Conservation (phyloP, 345 rosid species). For the Combretum micranthum region DNA sequence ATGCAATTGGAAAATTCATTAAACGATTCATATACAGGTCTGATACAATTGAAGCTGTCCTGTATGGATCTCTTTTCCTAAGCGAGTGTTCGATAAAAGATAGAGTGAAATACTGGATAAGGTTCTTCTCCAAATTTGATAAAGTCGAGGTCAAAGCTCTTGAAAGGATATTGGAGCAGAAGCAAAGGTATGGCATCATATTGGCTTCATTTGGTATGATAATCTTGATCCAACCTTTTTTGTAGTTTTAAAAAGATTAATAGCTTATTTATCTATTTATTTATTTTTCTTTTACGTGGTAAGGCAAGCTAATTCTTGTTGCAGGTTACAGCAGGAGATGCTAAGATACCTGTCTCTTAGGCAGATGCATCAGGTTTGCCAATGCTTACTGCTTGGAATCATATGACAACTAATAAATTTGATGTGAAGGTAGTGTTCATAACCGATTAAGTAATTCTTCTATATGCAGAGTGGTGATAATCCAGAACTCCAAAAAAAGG, state of each 20-base stretch:
- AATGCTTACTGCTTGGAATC: background rate
- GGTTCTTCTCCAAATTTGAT: slow-evolving; percentile 71
- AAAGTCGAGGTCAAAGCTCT: slow-evolving; percentile 83
- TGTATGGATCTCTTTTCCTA: slow-evolving; percentile 65
- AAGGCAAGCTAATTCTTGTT: slow-evolving; percentile 16
- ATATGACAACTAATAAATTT: background rate
- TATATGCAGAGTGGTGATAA: slow-evolving; percentile 63
- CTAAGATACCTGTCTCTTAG: slow-evolving; percentile 73
- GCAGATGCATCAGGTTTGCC: slow-evolving; percentile 76
- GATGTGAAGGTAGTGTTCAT: background rate
- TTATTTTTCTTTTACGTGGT: background rate
- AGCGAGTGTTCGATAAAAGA: slow-evolving; percentile 51
- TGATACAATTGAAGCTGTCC: slow-evolving; percentile 71
- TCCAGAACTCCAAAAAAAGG: slow-evolving; percentile 82
- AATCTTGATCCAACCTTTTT: background rate
- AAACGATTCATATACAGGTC: slow-evolving; percentile 48
- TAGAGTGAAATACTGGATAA: slow-evolving; percentile 67
- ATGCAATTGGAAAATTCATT: too few species aligned
- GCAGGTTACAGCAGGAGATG: slow-evolving; percentile 98
- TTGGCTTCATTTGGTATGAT: slow-evolving; percentile 14
- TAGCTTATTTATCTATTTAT: background rate
- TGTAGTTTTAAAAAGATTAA: slow-evolving; percentile 8
- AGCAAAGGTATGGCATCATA: slow-evolving; percentile 59
- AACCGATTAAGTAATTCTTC: slow-evolving; percentile 11
- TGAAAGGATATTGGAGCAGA: slow-evolving; percentile 88